Base-by-base conservation (phyloP, 1,284 basidiomycete species). In the Austroboletus sp. region DNA sequence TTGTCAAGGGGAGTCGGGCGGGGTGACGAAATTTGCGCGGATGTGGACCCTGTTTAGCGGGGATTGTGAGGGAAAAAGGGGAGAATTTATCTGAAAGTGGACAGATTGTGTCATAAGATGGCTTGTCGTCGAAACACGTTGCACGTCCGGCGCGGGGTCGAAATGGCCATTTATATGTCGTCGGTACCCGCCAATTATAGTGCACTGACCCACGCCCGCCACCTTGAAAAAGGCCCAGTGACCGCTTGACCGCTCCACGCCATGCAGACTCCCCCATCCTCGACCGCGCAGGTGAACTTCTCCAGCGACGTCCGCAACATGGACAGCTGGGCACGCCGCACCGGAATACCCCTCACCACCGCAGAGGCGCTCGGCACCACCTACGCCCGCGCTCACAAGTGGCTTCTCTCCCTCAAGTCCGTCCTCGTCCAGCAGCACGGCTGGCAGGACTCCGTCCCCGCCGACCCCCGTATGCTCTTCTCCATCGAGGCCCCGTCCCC, bases 301-400 rank as follows among this genome's bases (percentile, higher is more conserved):
- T 85, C 80, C 51, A 80, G 78, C 63, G 80, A 84, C 54, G 81
- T 89, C 59, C 71, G 72, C 46, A 80, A 82, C 59, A 85, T 89
- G 80, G 82, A 87, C 66, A 79, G 75, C 49, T 89, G 85, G 85
- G 82, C 86, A 0, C 72, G 68, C 45, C 77, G 85, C 46, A 86
- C 85, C 0, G 73, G 78, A 58, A 85, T 89, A 43, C 84, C 85
- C 30, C 72, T 89, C 50, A 85, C 84, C 48, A 86, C 80, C 44
- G 85, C 84, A 42, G 85, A 87, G 53, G 83, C 83, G 29, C 68
- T 89, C 40, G 85, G 84, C 23, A 78, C 79, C 11, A 83, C 80
- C 42, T 89, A 89, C 63, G 82, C 84, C 42, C 78, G 82, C 35
- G 82, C 85, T 19, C 85, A 85, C 56, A 78, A 79, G 46, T 85